Base-by-base conservation (phyloP, 2,329 filamentous ascomycete species). In the Xylariales sp. region DNA sequence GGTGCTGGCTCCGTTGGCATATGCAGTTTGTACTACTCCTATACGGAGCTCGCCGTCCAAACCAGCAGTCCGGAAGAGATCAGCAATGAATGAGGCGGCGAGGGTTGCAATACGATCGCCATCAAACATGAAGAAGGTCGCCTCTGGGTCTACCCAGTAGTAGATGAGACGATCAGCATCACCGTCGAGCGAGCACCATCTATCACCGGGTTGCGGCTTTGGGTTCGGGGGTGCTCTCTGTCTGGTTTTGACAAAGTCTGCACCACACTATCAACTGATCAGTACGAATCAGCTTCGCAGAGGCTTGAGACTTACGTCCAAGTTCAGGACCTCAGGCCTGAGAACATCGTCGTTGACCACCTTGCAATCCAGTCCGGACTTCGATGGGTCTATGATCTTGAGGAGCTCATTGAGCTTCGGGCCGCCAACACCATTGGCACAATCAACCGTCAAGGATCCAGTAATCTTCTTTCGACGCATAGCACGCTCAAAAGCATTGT, bases 241-340 rank as follows among this genome's bases (percentile, higher is more conserved):
- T 67, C 88, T 88, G 14, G 93, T 97, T 73, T 98, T 98, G 65
- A 98, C 93, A 55, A 81, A 97, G 66, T 98, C 93, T 58, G 93
- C 93, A 63, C 93, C 93, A 59, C 87, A 95, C 24, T 27, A n/a
- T n/a, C n/a, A n/a, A n/a, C n/a, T n/a, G n/a, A n/a, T 27, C 8
- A 8, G n/a, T 27, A 27, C 24, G n/a, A 27, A n/a, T 27, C n/a
- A 27, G 24, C 24, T n/a, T 8, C 8, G n/a, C 24, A 27, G 8
- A 8, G 24, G 24, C n/a, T 27, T n/a, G 8, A 27, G 8, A 27
- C 24, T 27, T 27, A 27, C 24, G 81, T 95, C 88, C 21, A 86
- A 78, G 65, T 98, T 98, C 52, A 98, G 72, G 42, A 84, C 78
- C 60, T 95, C 89, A 3, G 91, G 87, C 50, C 89, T 86, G 53